Evolutionary conservation across 2,329 filamentous ascomycete genomes (phyloP), one percentile per base, ranked within the genome.

Genomic region (Penicillium crustosum): DNA sequence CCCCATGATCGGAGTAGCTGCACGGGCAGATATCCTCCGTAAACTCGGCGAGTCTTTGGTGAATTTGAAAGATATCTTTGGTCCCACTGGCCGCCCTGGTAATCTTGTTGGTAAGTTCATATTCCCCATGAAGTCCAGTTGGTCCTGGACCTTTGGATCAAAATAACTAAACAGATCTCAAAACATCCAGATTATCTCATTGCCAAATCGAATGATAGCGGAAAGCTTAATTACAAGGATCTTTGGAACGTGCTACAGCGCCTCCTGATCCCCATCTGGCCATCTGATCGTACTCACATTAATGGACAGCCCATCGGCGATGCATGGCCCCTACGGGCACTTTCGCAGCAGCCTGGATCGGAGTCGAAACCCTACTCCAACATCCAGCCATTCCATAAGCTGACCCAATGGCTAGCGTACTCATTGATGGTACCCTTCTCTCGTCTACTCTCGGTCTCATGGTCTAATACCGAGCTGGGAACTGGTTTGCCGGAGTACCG

Each of bases 371-470:
- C 36, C 55, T 23, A 60, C 65, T n/a, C 58, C 12, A 60, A 61
- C 21, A 83, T 83, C 13, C 78, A 82, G 6, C 82, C 82, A 0
- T 83, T 83, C 66, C 84, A 86, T 68, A 85, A 85, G 62, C 79
- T 90, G 9, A 89, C 88, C 0, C 88, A 90, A 68, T 90, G 88
- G 88, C 81, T 91, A 6, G 83, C 83, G 1, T 91, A 91, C 72
- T 90, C 87, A 0, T 77, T 91, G 8, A 89, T 88, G 76, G 86
- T 89, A 4, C 83, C 84, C 0, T 85, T 87, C 65, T 77, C 81
- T 48, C 78, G 79, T 2, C 70, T 86, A 1, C 73, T 87, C 10
- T 77, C 77, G 1, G 77, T 81, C 15, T 73, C 79, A 13, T 85
- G 84, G 73, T 76, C 73, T 9, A 84, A 83, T 38, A 72, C 77